These are phyloP conservation scores for Spinellus fusiger DNA, from an alignment of 192 early-diverging fungal genomes.

Conservation along the genomic window DNA sequence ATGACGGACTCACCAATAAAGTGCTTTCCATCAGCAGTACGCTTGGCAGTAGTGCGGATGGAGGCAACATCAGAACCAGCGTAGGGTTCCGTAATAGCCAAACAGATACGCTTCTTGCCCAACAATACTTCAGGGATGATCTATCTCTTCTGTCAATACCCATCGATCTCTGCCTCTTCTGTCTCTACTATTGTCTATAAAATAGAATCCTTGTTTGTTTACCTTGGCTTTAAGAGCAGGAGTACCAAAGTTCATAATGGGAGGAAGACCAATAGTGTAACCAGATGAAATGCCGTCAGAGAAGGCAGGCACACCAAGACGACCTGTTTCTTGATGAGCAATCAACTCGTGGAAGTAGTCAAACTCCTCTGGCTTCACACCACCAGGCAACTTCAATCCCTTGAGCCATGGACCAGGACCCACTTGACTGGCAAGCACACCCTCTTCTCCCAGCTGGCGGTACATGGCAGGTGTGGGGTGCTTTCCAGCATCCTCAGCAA, in stretches of 20 bases:
- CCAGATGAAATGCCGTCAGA: slow-evolving; percentile 64
- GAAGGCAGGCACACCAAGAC: slow-evolving; percentile 67
- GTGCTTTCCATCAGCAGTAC: slow-evolving; percentile 57
- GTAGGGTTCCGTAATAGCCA: slow-evolving; percentile 78
- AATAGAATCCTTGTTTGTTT: slow-evolving; percentile 39
- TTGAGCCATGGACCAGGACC: slow-evolving; percentile 48
- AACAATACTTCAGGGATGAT: slow-evolving; percentile 59
- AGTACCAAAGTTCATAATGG: slow-evolving; percentile 70
- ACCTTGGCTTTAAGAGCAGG: slow-evolving; percentile 58
- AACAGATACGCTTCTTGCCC: slow-evolving; percentile 75
- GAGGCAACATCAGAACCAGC: slow-evolving; percentile 73
- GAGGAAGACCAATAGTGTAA: slow-evolving; percentile 72
- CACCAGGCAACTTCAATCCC: slow-evolving; percentile 40
- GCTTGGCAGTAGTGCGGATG: slow-evolving; percentile 58
- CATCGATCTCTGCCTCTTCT: not conserved
- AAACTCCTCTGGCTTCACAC: slow-evolving; percentile 57
- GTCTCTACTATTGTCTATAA: not conserved
- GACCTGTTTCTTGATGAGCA: slow-evolving; percentile 69
- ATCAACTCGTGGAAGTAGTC: slow-evolving; percentile 66
- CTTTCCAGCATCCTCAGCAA: slow-evolving; percentile 70
- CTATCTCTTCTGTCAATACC: not conserved
- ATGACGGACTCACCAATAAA: slow-evolving; percentile 40
- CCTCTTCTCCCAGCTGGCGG: slow-evolving; percentile 60
- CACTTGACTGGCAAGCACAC: slow-evolving; percentile 60
- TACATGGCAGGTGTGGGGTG: slow-evolving; percentile 60